Base-by-base conservation (phyloP, 176 grass and related monocot species). In the Juncus inflexus region DNA sequence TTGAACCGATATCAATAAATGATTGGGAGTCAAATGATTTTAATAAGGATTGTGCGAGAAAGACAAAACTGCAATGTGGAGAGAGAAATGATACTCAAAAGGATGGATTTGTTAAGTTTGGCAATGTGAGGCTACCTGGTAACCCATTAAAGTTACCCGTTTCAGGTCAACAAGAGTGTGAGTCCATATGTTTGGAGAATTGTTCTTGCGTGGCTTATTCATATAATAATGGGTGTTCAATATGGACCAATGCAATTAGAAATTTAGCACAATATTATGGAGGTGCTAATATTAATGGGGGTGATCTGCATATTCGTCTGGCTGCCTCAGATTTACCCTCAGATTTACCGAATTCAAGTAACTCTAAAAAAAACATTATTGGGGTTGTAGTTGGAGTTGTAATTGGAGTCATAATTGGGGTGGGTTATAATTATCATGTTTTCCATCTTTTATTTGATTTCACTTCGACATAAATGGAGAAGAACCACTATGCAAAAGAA, bases 171-270 rank as follows among this genome's bases (percentile, higher is more conserved):
- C 64, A 62, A 15, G 61, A 71, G 28, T 89, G 86, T 52, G 64
- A 40, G 36, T 5, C 15, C 47, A 35, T 37, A 41, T 89, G 77
- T 43, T 35, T 77, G 9, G 69, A 58, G 8, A 81, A 66, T 19
- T 89, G 86, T 47, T 84, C 81, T 70, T 89, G 80, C 4, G 65
- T 68, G 43, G 85, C 67, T 61, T 89, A 84, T 64, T 72, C 67
- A 9, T 84, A 74, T 66, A n/a, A 35, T 40, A 64, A 39, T 39
- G 75, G 71, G 5, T 90, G 82, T 37, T 65, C 9, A 9, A 10
- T 90, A 16, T 85, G 86, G 86, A 43, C 76, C 15, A 39, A 16
- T 0, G 66, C 75, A 38, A 64, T 90, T 35, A n/a, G 78, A 15
- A 85, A 90, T 60, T 65, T 79, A 42, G 66, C 81, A 42, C 60